phyloP scores from a whole-genome alignment of 2,329 filamentous ascomycete species.

The Penicillium sp. region DNA sequence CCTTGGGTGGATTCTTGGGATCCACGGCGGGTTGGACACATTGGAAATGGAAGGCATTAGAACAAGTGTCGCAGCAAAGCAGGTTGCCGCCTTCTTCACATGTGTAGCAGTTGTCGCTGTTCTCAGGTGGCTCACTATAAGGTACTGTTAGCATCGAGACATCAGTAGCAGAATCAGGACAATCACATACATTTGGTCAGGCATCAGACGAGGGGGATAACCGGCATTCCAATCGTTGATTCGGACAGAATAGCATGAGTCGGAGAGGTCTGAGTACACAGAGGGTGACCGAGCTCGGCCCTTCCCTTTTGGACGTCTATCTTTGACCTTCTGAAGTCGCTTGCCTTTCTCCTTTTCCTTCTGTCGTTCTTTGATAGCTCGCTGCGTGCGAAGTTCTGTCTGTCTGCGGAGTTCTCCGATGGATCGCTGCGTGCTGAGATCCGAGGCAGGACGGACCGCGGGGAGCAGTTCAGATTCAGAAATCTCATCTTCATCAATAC shows the following conservation, averaged over 20 bases:
- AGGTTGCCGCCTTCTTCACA: slow-evolving; percentile 81
- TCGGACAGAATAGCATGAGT: not conserved
- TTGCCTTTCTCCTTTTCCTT: not conserved
- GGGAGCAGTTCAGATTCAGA: not conserved
- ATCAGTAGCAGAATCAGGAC: not conserved
- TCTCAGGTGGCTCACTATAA: slow-evolving; percentile 50
- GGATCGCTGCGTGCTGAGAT: not conserved
- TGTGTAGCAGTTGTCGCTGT: slow-evolving; percentile 84
- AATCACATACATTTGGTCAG: not conserved
- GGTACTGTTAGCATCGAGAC: slow-evolving; percentile 12
- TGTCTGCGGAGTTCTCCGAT: not conserved
- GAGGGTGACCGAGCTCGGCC: too few relatives aligned
- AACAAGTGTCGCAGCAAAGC: slow-evolving; percentile 90
- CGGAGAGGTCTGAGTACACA: not conserved
- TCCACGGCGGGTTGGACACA: slow-evolving; percentile 79
- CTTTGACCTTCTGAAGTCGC: not conserved
- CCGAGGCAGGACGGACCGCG: not conserved
- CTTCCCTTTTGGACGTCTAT: too few relatives aligned
- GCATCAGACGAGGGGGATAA: not conserved
- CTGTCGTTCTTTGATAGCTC: not conserved
- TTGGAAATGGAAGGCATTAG: slow-evolving; percentile 80
- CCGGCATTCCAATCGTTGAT: not conserved
- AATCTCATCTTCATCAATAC: not conserved
- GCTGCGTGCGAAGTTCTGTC: not conserved
- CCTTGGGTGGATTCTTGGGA: slow-evolving; percentile 59